Evolutionary conservation across 2,329 filamentous ascomycete genomes (phyloP).

Genomic region (Rosellinia necatrix): DNA sequence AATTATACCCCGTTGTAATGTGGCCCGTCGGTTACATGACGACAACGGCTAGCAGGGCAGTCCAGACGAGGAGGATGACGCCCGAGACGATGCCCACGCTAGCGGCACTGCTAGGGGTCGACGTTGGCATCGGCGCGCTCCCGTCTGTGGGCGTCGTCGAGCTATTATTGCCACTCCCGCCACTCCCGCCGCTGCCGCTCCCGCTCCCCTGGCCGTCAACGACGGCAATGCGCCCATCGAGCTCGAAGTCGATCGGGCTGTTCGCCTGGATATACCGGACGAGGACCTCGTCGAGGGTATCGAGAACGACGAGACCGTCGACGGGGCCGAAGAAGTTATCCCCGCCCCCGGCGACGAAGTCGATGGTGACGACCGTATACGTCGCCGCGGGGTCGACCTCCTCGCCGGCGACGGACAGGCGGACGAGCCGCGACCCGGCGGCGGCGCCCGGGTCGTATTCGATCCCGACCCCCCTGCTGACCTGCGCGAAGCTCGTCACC

Average conservation of each 20-base stretch:
- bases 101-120: slow-evolving; percentile 1
- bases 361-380: slow-evolving; percentile 65
- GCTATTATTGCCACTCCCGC: too few relatives aligned
- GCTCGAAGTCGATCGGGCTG: slow-evolving; percentile 54
- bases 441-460: slow-evolving; percentile 59
- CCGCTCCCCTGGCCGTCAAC: slow-evolving; percentile 35
- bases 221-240: slow-evolving; percentile 53
- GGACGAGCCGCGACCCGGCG: slow-evolving; percentile 56
- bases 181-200: not conserved
- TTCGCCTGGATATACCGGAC: slow-evolving; percentile 52
- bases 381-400: slow-evolving; percentile 51
- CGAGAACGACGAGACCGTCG: slow-evolving; percentile 47
- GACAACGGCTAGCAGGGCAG: slow-evolving; percentile 12
- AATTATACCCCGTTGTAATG: too few relatives aligned
- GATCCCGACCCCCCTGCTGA: slow-evolving; percentile 60
- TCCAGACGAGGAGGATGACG: slow-evolving; percentile 12
- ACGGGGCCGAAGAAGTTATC: slow-evolving; percentile 60
- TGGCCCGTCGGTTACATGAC: too few relatives aligned
- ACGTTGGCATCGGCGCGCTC: not conserved
- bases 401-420: slow-evolving; percentile 54
- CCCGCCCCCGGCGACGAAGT: slow-evolving; percentile 66
- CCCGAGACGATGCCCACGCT: slow-evolving; percentile 1
- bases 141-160: slow-evolving; percentile 18
- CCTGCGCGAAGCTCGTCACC: slow-evolving; percentile 64
- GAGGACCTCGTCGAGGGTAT: slow-evolving; percentile 57